phyloP scores from a whole-genome alignment of 768 basidiomycete genomes.

The Fomitopsis pulvina region DNA sequence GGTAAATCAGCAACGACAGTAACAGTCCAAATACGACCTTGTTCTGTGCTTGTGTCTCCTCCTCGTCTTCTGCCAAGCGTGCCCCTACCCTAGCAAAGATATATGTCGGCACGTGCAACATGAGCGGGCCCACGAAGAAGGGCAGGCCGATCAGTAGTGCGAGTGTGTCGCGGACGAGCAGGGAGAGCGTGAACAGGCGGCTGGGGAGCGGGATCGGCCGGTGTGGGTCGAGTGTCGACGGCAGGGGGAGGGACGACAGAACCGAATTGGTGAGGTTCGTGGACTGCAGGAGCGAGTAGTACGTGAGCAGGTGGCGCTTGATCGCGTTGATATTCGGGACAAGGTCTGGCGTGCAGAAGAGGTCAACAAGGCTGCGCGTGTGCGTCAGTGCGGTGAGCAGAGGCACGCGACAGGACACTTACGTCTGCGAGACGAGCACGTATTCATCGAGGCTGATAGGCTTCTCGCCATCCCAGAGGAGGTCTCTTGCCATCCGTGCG shows the following conservation, averaged over 20 bases:
- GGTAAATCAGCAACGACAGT: constrained; percentile 73
- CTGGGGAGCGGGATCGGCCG: constrained; percentile 70
- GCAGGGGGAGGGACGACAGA: constrained; percentile 78
- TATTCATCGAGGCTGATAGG: constrained; percentile 77
- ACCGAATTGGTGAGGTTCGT: constrained; percentile 82
- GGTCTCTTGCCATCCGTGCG: constrained; percentile 87
- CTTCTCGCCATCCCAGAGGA: constrained; percentile 84
- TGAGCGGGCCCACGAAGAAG: constrained; percentile 82
- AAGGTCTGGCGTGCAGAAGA: constrained; percentile 67
- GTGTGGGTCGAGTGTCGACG: constrained; percentile 74
- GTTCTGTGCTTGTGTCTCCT: constrained; percentile 95
- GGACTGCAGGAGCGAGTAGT: constrained; percentile 80
- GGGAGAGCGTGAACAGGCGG: constrained; percentile 70
- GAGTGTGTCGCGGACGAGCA: constrained; percentile 76
- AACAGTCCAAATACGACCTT: constrained; percentile 88
- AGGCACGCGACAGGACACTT: constrained; percentile 24
- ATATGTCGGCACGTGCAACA: constrained; percentile 84
- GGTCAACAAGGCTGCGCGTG: constrained; percentile 69
- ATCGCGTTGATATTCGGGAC: constrained; percentile 53
- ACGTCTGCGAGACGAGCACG: constrained; percentile 88
- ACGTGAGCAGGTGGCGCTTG: constrained; percentile 71
- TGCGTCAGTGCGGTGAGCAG: constrained; percentile 5
- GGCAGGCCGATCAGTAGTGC: constrained; percentile 69
- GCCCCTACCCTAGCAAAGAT: constrained; percentile 73
- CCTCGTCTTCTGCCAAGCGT: constrained; percentile 71